These are phyloP conservation scores for Penicillium sp. DNA, from an alignment of 2,329 filamentous ascomycete genomes.

Conservation along the genomic window DNA sequence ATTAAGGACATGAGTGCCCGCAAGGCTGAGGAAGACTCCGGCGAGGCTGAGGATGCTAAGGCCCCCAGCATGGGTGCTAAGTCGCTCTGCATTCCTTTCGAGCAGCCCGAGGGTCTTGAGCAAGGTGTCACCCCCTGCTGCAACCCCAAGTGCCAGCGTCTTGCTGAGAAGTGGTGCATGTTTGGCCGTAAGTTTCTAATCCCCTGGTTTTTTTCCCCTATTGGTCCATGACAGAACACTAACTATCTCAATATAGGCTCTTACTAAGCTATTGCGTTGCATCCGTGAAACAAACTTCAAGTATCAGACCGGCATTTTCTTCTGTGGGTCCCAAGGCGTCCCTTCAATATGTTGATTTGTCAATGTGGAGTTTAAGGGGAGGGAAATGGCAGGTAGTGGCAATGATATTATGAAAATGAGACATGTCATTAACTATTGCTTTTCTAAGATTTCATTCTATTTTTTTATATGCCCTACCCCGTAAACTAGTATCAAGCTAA, in stretches of 20 bases:
- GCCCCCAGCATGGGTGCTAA: constrained; percentile 76
- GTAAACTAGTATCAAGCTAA: background rate
- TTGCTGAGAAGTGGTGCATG: constrained; percentile 86
- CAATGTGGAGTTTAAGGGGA: constrained; percentile 8
- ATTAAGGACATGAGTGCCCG: constrained; percentile 91
- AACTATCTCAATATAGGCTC: constrained; percentile 2
- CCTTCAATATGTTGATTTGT: constrained; percentile 3
- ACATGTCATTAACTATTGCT: constrained; percentile 12
- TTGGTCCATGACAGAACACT: background rate
- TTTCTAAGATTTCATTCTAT: background rate
- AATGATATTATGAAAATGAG: constrained; percentile 15
- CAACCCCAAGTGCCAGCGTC: constrained; percentile 76
- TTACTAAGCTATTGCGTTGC: constrained; percentile 3
- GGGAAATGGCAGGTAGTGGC: constrained; percentile 7
- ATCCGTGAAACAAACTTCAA: background rate
- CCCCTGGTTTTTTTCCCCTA: constrained; percentile 4
- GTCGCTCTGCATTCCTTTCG: constrained; percentile 75
- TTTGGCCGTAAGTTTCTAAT: constrained; percentile 68
- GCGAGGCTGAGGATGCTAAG: constrained; percentile 71
- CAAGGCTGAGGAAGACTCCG: constrained; percentile 59
- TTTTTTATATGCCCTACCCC: background rate
- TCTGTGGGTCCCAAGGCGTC: constrained; percentile 2
- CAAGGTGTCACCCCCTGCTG: constrained; percentile 85
- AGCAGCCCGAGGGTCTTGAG: constrained; percentile 78
- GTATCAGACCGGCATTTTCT: constrained; percentile 1